Evolutionary conservation across 495 filamentous ascomycete genomes (phyloP), one percentile per base, ranked within the genome.

Genomic region (Aspergillus saccharolyticus): DNA sequence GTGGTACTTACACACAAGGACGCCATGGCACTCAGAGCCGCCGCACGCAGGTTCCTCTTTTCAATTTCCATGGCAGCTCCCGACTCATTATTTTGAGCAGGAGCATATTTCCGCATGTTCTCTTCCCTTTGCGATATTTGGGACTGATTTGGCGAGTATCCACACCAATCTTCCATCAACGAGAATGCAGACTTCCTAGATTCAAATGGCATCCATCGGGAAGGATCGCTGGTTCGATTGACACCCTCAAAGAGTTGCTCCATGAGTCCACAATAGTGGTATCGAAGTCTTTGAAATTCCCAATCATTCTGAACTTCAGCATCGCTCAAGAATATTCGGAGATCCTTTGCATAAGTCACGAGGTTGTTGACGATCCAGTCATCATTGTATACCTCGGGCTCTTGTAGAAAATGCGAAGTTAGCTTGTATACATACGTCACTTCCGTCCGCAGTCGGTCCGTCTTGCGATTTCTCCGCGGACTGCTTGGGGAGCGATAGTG

Each of bases 131-230:
- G 84, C 16, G 85, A 83, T 39, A 96, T 89, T 56, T 91, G 88
- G 30, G 75, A 72, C 65, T 92, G 91, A 68, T 97, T 96, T 6
- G 94, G 90, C 0, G 94, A 96, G 69, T 94, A 95, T 0, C 95
- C 94, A 73, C 95, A 97, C 94, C 94, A 98, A 55, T 97, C 93
- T 68, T 97, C 93, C 91, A 98, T 97, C 30, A 97, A 72, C 5
- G 92, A 86, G 66, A 97, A 98, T 6, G 91, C 85, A 10, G 94
- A 96, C 65, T 96, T 92, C 21, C 94, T 79, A 0, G 91, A 88
- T 67, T 97, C 94, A 60, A 98, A 98, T 0, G 95, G 89, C 78
- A 98, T 92, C 90, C 91, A 97, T 19, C 89, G 81, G 1, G 88
- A 85, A 4, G 91, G 87, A 61, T 96, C 89, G 59, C 85, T 86